A percentile compares a stretch with the other conserved stretches of the same genome.
Evolutionary conservation across 1,139 yeast genomes (phyloP).

Genomic region (Tardiomyces blankii): DNA sequence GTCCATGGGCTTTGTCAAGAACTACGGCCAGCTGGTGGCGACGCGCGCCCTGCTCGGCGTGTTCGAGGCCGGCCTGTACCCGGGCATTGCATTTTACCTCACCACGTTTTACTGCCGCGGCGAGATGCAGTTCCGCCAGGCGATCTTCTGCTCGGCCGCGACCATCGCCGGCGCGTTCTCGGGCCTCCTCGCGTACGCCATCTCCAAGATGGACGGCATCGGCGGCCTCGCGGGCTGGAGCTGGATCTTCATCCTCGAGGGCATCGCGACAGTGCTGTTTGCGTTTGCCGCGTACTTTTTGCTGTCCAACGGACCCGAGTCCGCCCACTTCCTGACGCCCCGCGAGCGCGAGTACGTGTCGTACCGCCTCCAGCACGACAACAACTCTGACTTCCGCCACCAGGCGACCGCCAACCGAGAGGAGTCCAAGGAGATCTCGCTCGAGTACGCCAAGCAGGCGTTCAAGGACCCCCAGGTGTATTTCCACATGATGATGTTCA

Average conservation of each 20-base stretch:
- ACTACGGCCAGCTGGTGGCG: conserved; percentile 43
- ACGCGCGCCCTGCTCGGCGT: conserved; percentile 49
- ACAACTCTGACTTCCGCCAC: conserved; percentile 6
- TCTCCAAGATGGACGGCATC: conserved; percentile 39
- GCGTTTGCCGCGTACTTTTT: conserved; percentile 31
- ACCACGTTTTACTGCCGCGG: conserved; percentile 23
- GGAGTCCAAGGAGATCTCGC: background rate
- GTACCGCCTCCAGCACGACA: conserved; percentile 31
- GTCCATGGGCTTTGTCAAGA: conserved; percentile 46
- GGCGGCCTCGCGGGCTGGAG: conserved; percentile 60
- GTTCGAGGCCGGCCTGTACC: conserved; percentile 52
- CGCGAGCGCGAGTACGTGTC: conserved; percentile 38
- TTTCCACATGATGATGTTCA: conserved; percentile 34
- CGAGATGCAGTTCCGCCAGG: conserved; percentile 38
- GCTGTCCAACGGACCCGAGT: conserved; percentile 40
- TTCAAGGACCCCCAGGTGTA: conserved; percentile 32
- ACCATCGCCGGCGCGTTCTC: conserved; percentile 26
- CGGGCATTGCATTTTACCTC: conserved; percentile 25
- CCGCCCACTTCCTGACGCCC: conserved; percentile 36
- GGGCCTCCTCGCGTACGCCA: conserved; percentile 24
- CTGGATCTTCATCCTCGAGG: conserved; percentile 70
- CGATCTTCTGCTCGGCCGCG: conserved; percentile 40
- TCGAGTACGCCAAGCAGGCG: conserved; percentile 28
- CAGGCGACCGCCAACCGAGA: background rate
- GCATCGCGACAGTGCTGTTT: conserved; percentile 36